Evolutionary conservation across 2,329 filamentous ascomycete species (phyloP), one percentile per base, ranked within the genome.

Genomic region (Colletotrichum echinochloae): DNA sequence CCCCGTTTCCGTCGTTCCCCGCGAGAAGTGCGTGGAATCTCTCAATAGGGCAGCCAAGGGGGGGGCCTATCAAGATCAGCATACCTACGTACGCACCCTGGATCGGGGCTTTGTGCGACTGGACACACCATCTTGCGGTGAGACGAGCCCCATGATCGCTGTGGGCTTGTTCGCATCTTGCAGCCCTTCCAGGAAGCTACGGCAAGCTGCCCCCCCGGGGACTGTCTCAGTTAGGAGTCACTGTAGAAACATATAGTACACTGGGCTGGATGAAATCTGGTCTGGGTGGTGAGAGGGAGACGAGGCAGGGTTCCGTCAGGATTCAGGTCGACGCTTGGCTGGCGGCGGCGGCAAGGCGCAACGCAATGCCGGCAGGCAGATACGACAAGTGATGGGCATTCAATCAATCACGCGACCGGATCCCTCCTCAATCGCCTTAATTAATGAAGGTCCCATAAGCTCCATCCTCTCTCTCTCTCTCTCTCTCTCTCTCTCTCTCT

Each of bases 21-120:
- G 54, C 35, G 49, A 56, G 23, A n/a, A 48, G 33, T 12, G 60
- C 60, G 67, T 51, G 49, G 44, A 56, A 46, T 37, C 67, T 35
- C 57, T 63, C 63, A 70, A 67, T 61, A 67, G 56, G 67, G 57
- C 56, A 46, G 56, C 20, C 28, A 33, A 23, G 41, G 41, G 49
- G 56, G 37, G 49, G 8, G 16, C 14, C 28, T 60, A 63, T 63
- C 63, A 70, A 61, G 67, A 62, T 67, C 63, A 70, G 14, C 67
- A 70, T 66, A n/a, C n/a, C n/a, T n/a, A n/a, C n/a, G n/a, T n/a
- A 66, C 63, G 63, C 56, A 61, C 56, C 56, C 67, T 70, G 41
- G 44, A 52, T 66, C 26, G 63, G 56, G 67, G 23, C 30, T 16
- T 28, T 54, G 46, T 41, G 39, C 57, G 16, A 28, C 33, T 44